Evolutionary conservation across 495 filamentous ascomycete genomes (phyloP), one percentile per base, ranked within the genome.

Genomic region (Penicillium silybi): DNA sequence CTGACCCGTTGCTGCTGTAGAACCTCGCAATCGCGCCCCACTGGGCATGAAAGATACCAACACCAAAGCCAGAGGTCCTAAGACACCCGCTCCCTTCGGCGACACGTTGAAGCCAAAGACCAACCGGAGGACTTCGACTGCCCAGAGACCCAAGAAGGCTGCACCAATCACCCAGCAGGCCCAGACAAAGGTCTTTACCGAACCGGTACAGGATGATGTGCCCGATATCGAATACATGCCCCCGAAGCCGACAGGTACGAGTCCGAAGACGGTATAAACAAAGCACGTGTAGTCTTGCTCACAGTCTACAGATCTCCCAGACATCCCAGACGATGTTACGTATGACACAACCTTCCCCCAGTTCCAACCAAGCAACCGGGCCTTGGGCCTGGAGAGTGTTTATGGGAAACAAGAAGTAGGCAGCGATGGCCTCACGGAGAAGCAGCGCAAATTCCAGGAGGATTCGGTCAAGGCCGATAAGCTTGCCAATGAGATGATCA

Each of bases 11-110:
- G 6, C 40, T 34, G 25, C 49, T 41, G 20, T 51, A 89, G 87
- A 79, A 40, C 80, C 85, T 41, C 82, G 83, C 37, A 86, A 79
- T 41, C 85, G 90, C 53, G 91, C 93, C 35, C 85, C 89, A 4
- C 71, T 97, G 44, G 95, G 95, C 34, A 79, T 85, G 74, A 99
- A 99, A 70, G 97, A 92, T 0, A 97, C 93, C 39, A 99, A 99
- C 70, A 88, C 87, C 37, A 97, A 93, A 73, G 79, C 88, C 45
- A 88, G 78, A 61, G 79, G 79, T 4, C 78, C 85, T 34, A 83
- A 85, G 57, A 89, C 82, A 5, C 83, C 84, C 1, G 80, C 72
- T 23, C 75, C 76, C 9, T 70, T 72, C 34, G 56, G 61, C 27
- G 72, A 68, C 35, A 71, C 66, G n/a, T 59, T 68, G 48, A 76